Evolutionary conservation across 2,329 filamentous ascomycete genomes (phyloP).

Genomic region (Paecilomyces fulvus): DNA sequence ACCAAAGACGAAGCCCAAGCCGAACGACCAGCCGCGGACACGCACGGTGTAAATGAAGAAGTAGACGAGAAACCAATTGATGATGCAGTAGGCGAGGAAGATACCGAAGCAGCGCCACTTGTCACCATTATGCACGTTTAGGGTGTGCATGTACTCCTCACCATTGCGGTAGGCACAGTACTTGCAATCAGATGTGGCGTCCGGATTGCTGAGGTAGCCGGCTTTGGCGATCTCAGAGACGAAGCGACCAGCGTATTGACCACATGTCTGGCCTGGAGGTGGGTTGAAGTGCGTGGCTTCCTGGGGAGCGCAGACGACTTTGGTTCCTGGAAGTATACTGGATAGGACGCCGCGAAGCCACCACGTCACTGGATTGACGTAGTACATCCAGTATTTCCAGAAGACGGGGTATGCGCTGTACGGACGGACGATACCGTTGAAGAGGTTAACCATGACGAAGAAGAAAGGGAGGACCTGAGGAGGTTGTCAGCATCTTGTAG

Average conservation of each 20-base stretch:
- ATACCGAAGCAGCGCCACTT: slow-evolving; percentile 69
- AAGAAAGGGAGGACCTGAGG: slow-evolving; percentile 62
- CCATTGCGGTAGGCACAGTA: slow-evolving; percentile 63
- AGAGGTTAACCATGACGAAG: slow-evolving; percentile 67
- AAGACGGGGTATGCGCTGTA: slow-evolving; percentile 58
- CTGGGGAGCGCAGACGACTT: slow-evolving; percentile 42
- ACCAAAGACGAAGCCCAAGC: slow-evolving; percentile 51
- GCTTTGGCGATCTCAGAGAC: slow-evolving; percentile 37
- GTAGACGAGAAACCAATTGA: slow-evolving; percentile 64
- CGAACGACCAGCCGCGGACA: slow-evolving; percentile 62
- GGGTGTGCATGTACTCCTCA: slow-evolving; percentile 54
- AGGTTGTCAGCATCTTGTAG: slow-evolving; percentile 1
- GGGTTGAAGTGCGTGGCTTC: slow-evolving; percentile 60
- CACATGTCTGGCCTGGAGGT: slow-evolving; percentile 57
- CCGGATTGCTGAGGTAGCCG: slow-evolving; percentile 58
- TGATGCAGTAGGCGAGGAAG: slow-evolving; percentile 61
- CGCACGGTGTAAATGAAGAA: slow-evolving; percentile 70
- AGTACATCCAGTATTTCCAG: slow-evolving; percentile 66
- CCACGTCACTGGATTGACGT: slow-evolving; percentile 60
- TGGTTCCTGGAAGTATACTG: slow-evolving; percentile 48
- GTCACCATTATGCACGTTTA: slow-evolving; percentile 48
- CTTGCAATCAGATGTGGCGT: slow-evolving; percentile 52
- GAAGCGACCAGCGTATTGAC: slow-evolving; percentile 55
- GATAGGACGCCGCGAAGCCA: slow-evolving; percentile 64
- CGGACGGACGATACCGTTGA: slow-evolving; percentile 69